Evolutionary conservation across 2,329 filamentous ascomycete genomes (phyloP), one percentile per base, ranked within the genome.

Genomic region (Xylaria sp.): DNA sequence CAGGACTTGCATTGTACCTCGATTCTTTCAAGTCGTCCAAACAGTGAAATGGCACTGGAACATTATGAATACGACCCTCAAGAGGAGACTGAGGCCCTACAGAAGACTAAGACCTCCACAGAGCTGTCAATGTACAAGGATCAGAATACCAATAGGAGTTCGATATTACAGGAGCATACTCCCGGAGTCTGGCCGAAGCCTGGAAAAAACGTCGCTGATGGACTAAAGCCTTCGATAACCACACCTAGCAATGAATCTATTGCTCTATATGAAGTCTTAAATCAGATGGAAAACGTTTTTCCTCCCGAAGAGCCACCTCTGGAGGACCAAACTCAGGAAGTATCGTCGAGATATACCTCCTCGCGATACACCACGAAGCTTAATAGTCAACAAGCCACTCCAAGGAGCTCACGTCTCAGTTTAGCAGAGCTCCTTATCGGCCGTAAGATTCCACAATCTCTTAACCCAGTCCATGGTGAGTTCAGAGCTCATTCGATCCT

Each of bases 351-450:
- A 24, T 75, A 76, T 57, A 69, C 72, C 42, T 75, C 75, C 9
- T 76, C 75, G n/a, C 71, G 69, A 67, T 74, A 75, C 56, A 75
- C 71, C 19, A 73, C 72, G 6, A 69, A 64, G 42, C 71, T 70
- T 2, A 73, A 72, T 48, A 77, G 75, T 61, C 64, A 67, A 17
- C 74, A 73, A 54, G 66, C 65, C 21, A 68, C 71, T 17, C 70
- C 67, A 47, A 72, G 71, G 58, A 70, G 65, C 9, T 74, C 74
- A 9, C 69, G 67, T 39, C 53, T 64, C 19, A 73, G 67, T 51
- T 58, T 73, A 14, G 45, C 57, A 27, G 74, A 73, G 27, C 50
- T 72, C 2, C 8, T 67, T 1, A 70, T 67, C 54, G 68, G 59
- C 3, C 70, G 65, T n/a, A 72, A 53, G 45, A 42, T 58, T 17